Base-by-base conservation (phyloP, 768 basidiomycete genomes). In the Calocybe indica region DNA sequence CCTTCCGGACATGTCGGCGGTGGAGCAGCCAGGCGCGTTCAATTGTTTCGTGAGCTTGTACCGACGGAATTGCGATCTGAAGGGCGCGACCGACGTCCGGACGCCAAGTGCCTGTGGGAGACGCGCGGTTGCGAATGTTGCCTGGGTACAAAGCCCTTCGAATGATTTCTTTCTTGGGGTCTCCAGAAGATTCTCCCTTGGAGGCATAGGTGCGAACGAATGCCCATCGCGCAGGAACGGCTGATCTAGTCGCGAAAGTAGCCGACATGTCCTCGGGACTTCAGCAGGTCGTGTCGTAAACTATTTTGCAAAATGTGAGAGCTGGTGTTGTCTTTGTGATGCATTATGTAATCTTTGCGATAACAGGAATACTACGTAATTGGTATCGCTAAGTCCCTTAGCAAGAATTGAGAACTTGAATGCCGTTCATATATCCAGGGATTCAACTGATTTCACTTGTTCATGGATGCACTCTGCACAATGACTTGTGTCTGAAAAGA, bases 21-120 rank as follows among this genome's bases (percentile, higher is more conserved):
- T 91, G 82, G 8, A 97, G 75, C 44, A 83, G 70, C 88, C 88
- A 97, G 3, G 93, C 93, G 31, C 93, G 81, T 54, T 91, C 85
- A 45, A 96, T 92, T 2, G 92, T 96, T 52, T 92, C 79, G 68
- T 96, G 91, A 0, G 89, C 92, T 63, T 95, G 92, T 5, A 75
- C 78, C 3, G 89, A 90, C 9, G 91, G 90, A 44, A 96, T 85
- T n/a, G 89, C 89, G 46, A 76, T 77, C 54, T 88, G 83, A 11
- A 97, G 69, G 7, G 89, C 83, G 42, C 73, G 78, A 33, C 76
- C 79, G 29, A 91, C 85, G 62, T 92, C 83, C 37, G 83, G 82
- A 48, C 90, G 80, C 85, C 92, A 91, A 47, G 84, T 78, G 8
- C 92, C 92, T 2, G 81, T 85, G 2, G 92, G 92, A 13, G 85